These are phyloP conservation scores for Stylosanthes scabra DNA, from an alignment of 331 rosid genomes.

Conservation along the genomic window DNA sequence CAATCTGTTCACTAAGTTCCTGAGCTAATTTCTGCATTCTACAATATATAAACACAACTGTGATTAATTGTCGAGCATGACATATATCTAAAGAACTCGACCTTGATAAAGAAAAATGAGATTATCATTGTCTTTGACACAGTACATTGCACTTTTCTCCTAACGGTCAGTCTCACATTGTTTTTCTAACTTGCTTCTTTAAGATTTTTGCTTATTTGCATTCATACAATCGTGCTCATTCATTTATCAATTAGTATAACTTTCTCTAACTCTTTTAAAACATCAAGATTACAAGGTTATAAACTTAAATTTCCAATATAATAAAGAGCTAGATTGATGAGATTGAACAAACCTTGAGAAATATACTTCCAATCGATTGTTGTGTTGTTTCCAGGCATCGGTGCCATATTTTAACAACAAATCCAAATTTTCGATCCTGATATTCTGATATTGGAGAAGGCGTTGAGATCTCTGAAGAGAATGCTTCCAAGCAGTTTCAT, in stretches of 20 bases:
- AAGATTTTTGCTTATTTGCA: background rate
- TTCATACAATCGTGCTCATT: constrained; percentile 11
- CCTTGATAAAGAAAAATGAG: constrained; percentile 12
- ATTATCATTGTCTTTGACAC: background rate
- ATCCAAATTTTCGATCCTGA: constrained; percentile 94
- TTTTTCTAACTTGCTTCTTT: constrained; percentile 10
- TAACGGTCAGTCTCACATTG: no score
- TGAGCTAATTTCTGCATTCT: constrained; percentile 93
- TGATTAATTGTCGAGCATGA: background rate
- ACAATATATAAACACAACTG: constrained; percentile 41
- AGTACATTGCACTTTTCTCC: background rate
- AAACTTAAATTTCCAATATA: no score
- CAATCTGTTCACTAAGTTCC: constrained; percentile 79
- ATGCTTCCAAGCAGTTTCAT: constrained; percentile 91
- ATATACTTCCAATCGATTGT: constrained; percentile 75
- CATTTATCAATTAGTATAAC: background rate
- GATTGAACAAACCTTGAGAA: constrained; percentile 66
- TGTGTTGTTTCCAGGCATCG: constrained; percentile 83
- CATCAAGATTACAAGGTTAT: constrained; percentile 7
- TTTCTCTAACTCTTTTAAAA: background rate
- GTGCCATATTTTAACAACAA: constrained; percentile 80
- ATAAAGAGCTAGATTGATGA: background rate
- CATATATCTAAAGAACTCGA: constrained; percentile 1
- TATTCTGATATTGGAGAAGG: constrained; percentile 73
- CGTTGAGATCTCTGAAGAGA: constrained; percentile 84